Percentiles rank a stretch among this genome's conserved stretches.
Conservation (phyloP, 129 eudicot genomes). For the Pittosporum tobira region DNA sequence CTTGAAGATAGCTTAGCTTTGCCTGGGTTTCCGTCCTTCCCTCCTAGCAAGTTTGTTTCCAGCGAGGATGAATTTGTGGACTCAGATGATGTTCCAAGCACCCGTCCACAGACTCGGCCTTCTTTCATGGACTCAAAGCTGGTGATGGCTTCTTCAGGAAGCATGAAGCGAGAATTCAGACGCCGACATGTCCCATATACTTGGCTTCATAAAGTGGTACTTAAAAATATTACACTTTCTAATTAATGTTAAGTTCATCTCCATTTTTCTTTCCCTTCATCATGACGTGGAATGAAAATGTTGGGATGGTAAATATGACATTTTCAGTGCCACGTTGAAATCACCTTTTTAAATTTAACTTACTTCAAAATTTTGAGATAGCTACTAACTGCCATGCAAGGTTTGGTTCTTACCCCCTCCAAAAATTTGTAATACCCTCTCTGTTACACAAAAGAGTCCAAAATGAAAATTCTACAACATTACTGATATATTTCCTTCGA, state of each 20-base stretch:
- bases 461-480: too few species aligned
- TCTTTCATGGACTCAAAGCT: constrained; percentile 39
- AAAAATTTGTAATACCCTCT: too few species aligned
- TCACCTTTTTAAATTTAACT: too few species aligned
- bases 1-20: constrained; percentile 76
- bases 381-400: too few species aligned
- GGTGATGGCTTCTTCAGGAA: constrained; percentile 38
- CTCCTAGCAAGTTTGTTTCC: constrained; percentile 53
- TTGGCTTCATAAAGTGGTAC: constrained; percentile 86
- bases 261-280: background rate
- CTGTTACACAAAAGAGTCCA: too few species aligned
- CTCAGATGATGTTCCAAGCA: constrained; percentile 56
- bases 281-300: too few species aligned
- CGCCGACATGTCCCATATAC: constrained; percentile 41
- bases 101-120: constrained; percentile 31
- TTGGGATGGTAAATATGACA: too few species aligned
- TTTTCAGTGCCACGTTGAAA: too few species aligned
- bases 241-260: background rate
- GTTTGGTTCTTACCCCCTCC: too few species aligned
- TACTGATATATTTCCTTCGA: too few species aligned
- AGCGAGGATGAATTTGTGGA: constrained; percentile 87
- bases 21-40: constrained; percentile 59
- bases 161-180: constrained; percentile 37
- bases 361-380: too few species aligned
- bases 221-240: background rate